Evolutionary conservation across 106 monocot genomes (phyloP).

Genomic region (Dioscorea alata): DNA sequence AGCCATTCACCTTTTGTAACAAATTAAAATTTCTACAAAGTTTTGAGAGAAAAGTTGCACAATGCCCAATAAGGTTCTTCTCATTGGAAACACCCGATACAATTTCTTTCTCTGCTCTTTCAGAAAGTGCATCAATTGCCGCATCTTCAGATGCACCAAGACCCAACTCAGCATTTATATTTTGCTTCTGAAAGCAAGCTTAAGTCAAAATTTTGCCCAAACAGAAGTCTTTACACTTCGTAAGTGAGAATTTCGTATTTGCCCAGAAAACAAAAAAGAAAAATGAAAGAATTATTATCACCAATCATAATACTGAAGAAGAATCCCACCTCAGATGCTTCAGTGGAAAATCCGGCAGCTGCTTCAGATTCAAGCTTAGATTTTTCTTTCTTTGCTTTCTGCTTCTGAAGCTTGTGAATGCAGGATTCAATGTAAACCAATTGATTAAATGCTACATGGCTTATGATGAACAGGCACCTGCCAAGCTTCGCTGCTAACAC

Average conservation of each 20-base stretch:
- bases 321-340: slow-evolving; percentile 36
- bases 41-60: slow-evolving; percentile 81
- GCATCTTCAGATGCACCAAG: slow-evolving; percentile 70
- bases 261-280: too few relatives aligned
- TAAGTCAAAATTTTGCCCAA: slow-evolving; percentile 4
- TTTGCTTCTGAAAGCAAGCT: slow-evolving; percentile 24
- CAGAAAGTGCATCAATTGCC: slow-evolving; percentile 73
- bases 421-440: slow-evolving; percentile 85
- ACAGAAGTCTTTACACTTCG: neutral
- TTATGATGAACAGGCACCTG: slow-evolving; percentile 75
- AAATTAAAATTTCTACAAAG: slow-evolving; percentile 83
- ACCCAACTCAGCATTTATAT: slow-evolving; percentile 94
- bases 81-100: slow-evolving; percentile 42
- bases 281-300: slow-evolving; percentile 4
- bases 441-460: slow-evolving; percentile 86
- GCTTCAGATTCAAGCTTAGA: slow-evolving; percentile 23
- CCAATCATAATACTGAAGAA: neutral
- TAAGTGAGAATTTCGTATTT: neutral
- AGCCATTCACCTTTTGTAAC: slow-evolving; percentile 68
- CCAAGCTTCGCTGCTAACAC: slow-evolving; percentile 52
- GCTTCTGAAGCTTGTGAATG: slow-evolving; percentile 60
- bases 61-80: slow-evolving; percentile 72
- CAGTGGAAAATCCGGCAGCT: slow-evolving; percentile 10
- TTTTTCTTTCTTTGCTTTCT: slow-evolving; percentile 65
- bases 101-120: slow-evolving; percentile 94